Conservation (phyloP, 1,139 yeast species). For the Yarrowia galli region DNA sequence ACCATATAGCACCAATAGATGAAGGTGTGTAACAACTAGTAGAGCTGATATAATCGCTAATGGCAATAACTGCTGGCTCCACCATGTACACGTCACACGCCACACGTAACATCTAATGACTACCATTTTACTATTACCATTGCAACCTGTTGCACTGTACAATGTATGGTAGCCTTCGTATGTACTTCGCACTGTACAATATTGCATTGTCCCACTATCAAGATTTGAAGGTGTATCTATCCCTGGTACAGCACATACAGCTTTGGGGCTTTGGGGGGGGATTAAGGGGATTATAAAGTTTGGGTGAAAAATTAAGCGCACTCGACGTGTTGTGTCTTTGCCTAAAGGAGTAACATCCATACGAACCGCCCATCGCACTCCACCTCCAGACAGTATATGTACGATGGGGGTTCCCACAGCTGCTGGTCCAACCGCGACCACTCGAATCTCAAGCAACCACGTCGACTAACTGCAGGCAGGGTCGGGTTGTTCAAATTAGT, state of each 20-base stretch:
- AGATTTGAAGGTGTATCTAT: too few relatives aligned
- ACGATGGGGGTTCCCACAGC: conserved; percentile 33
- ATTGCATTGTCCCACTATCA: conserved; percentile 15
- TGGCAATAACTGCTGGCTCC: too few relatives aligned
- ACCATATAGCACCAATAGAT: too few relatives aligned
- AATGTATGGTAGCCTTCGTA: too few relatives aligned
- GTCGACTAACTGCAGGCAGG: conserved; percentile 28
- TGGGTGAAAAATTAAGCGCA: background rate
- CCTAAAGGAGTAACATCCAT: conserved; percentile 28
- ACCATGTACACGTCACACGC: too few relatives aligned
- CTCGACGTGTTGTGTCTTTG: conserved; percentile 18
- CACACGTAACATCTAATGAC: too few relatives aligned
- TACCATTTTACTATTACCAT: too few relatives aligned
- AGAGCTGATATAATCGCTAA: too few relatives aligned
- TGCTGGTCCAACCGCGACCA: conserved; percentile 4
- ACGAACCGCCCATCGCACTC: conserved; percentile 36
- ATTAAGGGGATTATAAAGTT: background rate
- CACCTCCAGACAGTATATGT: conserved; percentile 31
- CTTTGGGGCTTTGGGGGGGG: background rate
- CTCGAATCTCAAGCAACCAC: conserved; percentile 3
- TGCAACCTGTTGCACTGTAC: too few relatives aligned
- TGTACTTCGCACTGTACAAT: too few relatives aligned
- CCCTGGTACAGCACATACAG: conserved; percentile 15
- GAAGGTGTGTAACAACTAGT: too few relatives aligned
- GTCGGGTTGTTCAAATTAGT: too few relatives aligned